A percentile compares a stretch with the other conserved stretches of the same genome.
phyloP scores from a whole-genome alignment of 2,329 filamentous ascomycete genomes.

The Fusarium virguliforme region DNA sequence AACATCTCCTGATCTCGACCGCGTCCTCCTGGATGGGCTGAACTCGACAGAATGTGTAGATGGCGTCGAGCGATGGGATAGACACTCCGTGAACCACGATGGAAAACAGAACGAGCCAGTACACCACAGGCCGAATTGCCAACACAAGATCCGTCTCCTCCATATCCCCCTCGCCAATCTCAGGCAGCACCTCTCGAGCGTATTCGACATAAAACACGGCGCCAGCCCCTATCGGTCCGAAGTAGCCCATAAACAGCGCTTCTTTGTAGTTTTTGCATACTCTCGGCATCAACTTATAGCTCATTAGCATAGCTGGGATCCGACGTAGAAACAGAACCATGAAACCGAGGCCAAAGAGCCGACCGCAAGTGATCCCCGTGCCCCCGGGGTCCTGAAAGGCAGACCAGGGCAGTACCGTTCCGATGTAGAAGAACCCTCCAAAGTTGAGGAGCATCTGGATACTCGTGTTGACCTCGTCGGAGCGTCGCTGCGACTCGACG shows the following conservation, averaged over 20 bases:
- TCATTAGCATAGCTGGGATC: constrained; percentile 69
- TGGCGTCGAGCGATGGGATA: constrained; percentile 56
- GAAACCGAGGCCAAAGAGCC: constrained; percentile 67
- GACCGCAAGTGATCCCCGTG: constrained; percentile 67
- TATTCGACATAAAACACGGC: constrained; percentile 81
- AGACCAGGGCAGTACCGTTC: constrained; percentile 69
- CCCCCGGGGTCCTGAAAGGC: constrained; percentile 66
- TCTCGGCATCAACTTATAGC: constrained; percentile 70
- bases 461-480: constrained; percentile 73
- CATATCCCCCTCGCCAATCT: constrained; percentile 54
- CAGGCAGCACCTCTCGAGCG: constrained; percentile 59
- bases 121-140: constrained; percentile 60
- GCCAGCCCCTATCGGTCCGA: constrained; percentile 83
- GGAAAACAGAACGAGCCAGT: constrained; percentile 57
- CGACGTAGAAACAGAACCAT: constrained; percentile 69
- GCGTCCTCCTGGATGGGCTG: constrained; percentile 54
- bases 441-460: constrained; percentile 73
- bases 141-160: constrained; percentile 56
- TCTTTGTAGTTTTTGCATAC: constrained; percentile 69
- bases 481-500: constrained; percentile 67
- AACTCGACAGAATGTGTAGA: constrained; percentile 51
- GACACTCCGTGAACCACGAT: constrained; percentile 57
- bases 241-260: constrained; percentile 75
- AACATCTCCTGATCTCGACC: constrained; percentile 12
- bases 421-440: constrained; percentile 73